Conservation (phyloP, 495 filamentous ascomycete genomes). For the Hypomontagnella monticulosa region DNA sequence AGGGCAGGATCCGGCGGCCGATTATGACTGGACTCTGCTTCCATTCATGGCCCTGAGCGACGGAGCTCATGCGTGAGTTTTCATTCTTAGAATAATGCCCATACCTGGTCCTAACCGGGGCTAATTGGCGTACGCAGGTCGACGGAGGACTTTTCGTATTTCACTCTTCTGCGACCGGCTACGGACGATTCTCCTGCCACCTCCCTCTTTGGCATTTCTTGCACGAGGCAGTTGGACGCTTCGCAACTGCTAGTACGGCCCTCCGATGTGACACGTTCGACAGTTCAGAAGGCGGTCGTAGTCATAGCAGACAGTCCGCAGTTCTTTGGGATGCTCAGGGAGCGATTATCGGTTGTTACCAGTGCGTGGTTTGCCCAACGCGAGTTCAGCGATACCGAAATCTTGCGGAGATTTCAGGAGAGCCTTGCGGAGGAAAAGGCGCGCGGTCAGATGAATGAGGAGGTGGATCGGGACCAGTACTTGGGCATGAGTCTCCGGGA, state of each 20-base stretch:
- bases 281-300: slow-evolving; percentile 98
- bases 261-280: slow-evolving; percentile 90
- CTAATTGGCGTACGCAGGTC: slow-evolving; percentile 61
- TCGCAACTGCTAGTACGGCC: slow-evolving; percentile 78
- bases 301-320: slow-evolving; percentile 92
- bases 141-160: slow-evolving; percentile 97
- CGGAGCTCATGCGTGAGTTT: slow-evolving; percentile 87
- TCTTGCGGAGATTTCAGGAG: slow-evolving; percentile 85
- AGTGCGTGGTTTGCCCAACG: slow-evolving; percentile 96
- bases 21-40: slow-evolving; percentile 91
- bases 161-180: slow-evolving; percentile 82
- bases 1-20: slow-evolving; percentile 78
- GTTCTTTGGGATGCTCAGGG: slow-evolving; percentile 79
- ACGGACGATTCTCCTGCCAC: slow-evolving; percentile 68
- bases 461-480: slow-evolving; percentile 83
- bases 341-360: slow-evolving; percentile 88
- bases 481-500: slow-evolving; percentile 92
- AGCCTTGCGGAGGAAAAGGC: slow-evolving; percentile 72
- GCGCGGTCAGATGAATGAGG: slow-evolving; percentile 70
- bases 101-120: slow-evolving; percentile 11
- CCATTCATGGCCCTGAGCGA: slow-evolving; percentile 99
- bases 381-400: slow-evolving; percentile 69
- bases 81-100: background rate
- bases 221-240: slow-evolving; percentile 89
- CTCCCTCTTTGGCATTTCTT: slow-evolving; percentile 95